Conservation (phyloP, 2,329 filamentous ascomycete species). For the Trichoderma aggressivum region DNA sequence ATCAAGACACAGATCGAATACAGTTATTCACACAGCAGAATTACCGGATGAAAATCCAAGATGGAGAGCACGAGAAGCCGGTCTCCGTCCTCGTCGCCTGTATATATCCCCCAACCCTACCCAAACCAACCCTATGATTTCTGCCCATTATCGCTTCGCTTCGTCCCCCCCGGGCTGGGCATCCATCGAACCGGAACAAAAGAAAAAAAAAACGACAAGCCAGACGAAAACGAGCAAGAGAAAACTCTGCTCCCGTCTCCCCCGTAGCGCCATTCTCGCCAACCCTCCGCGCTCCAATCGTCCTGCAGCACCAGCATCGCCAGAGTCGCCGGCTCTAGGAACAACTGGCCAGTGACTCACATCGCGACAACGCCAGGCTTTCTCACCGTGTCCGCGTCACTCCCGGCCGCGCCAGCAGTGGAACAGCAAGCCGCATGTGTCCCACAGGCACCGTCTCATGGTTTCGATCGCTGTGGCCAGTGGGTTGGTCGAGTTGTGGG, state of each 20-base stretch:
- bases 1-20: not conserved
- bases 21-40: not conserved
- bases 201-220: not conserved
- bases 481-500: slow-evolving; percentile 13
- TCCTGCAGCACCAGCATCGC: slow-evolving; percentile 18
- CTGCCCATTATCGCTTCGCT: not conserved
- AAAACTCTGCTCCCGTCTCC: not conserved
- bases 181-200: not conserved
- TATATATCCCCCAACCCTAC: slow-evolving; percentile 13
- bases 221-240: not conserved
- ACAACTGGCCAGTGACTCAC: slow-evolving; percentile 29
- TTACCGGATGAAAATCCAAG: not conserved
- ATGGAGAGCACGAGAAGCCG: not conserved
- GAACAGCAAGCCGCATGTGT: slow-evolving; percentile 1
- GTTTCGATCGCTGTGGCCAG: slow-evolving; percentile 23
- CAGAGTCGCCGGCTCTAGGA: slow-evolving; percentile 5
- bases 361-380: slow-evolving; percentile 10
- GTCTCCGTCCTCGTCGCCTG: not conserved
- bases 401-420: slow-evolving; percentile 16
- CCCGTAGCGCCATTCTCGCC: not conserved
- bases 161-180: not conserved
- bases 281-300: slow-evolving; percentile 12
- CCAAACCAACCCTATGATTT: not conserved
- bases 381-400: slow-evolving; percentile 22
- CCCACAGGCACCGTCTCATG: slow-evolving; percentile 18